A percentile compares a stretch with the other conserved stretches of the same genome.
phyloP scores from a whole-genome alignment of 371 early-diverging fungal species.

The Gilbertella persicaria region DNA sequence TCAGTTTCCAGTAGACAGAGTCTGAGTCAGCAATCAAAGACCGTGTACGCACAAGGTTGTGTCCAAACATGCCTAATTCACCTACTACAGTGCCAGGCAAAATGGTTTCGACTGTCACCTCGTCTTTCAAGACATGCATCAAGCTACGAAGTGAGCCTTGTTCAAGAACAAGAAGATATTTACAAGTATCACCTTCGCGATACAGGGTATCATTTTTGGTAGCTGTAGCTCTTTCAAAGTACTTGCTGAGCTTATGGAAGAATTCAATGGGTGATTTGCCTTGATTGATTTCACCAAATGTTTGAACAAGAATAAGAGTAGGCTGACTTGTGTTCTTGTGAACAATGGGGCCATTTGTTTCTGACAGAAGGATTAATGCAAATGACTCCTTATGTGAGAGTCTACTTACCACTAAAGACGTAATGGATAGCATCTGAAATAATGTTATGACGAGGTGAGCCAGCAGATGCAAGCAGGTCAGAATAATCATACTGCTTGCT shows the following conservation, averaged over 20 bases:
- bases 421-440: conserved; percentile 41
- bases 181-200: conserved; percentile 63
- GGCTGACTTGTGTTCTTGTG: conserved; percentile 53
- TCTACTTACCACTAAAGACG: conserved; percentile 39
- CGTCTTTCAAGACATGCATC: conserved; percentile 51
- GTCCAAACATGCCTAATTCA: conserved; percentile 70
- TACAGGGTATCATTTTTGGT: conserved; percentile 62
- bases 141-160: conserved; percentile 70
- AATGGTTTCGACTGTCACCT: conserved; percentile 63
- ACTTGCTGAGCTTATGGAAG: conserved; percentile 57
- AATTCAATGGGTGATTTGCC: conserved; percentile 47
- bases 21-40: conserved; percentile 67
- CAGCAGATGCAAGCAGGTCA: conserved; percentile 16
- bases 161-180: conserved; percentile 76
- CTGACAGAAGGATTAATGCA: conserved; percentile 15
- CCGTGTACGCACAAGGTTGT: conserved; percentile 51
- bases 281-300: conserved; percentile 60
- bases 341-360: conserved; percentile 19
- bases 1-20: conserved; percentile 69
- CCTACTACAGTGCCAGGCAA: conserved; percentile 82
- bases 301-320: conserved; percentile 64
- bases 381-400: too few relatives aligned
- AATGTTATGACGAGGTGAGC: conserved; percentile 44
- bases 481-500: conserved; percentile 8
- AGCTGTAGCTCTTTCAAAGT: conserved; percentile 61